Evolutionary conservation across 1,284 basidiomycete genomes (phyloP), one percentile per base, ranked within the genome.

Genomic region (Phaffia rhodozyma): DNA sequence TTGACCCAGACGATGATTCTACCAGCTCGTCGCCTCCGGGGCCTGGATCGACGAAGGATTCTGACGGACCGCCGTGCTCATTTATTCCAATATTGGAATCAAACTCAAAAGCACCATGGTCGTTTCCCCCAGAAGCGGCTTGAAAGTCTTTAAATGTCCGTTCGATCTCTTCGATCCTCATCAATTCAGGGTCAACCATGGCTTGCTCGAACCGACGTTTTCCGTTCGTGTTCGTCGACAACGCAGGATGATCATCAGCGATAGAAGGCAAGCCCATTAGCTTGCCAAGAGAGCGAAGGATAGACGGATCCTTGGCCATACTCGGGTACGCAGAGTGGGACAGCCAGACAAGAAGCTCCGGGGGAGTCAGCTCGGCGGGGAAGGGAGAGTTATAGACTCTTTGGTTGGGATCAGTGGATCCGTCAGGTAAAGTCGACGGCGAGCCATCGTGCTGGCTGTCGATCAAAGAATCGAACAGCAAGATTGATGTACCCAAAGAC

Each of bases 261-360:
- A 27, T n/a, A 1, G 38, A 27, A n/a, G 21, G 56, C 32, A 57
- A 32, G 18, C 58, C 58, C 50, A 64, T 64, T 7, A 64, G 49
- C 21, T 54, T 43, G 21, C 51, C 62, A 32, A 60, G 60, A 0
- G 56, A 38, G 18, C 62, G 62, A 7, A 64, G 58, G 6, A 52
- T 58, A 23, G 59, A 58, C 23, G 34, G 57, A n/a, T 60, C 62
- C 48, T 59, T 55, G 34, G 62, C 57, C 50, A 64, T 43, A 5
- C 60, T 58, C 20, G 53, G 57, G 23, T 27, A 64, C 21, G 53
- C 29, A 9, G 56, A 55, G 16, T 64, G 50, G 7, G 62, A 64
- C 32, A 64, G 52, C 62, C 62, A 64, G 23, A 64, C 62, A 30
- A 64, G 62, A 7, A 64, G 51, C 43, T 58, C 56, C 5, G 62